Conservation (phyloP, 495 filamentous ascomycete genomes). For the Trichoderma reesei region DNA sequence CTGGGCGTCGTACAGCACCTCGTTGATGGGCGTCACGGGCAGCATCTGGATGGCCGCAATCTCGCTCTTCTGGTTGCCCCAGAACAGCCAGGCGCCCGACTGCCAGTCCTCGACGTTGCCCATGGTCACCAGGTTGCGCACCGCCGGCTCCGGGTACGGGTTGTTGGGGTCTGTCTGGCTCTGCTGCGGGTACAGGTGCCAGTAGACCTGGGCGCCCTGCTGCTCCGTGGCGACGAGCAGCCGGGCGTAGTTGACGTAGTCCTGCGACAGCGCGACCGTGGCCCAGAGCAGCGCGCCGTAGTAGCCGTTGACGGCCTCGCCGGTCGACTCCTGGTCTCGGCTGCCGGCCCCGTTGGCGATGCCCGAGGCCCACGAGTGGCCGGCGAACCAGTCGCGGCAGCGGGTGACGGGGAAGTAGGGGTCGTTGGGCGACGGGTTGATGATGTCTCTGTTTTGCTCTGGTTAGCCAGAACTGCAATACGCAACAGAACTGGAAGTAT, state of each 20-base stretch:
- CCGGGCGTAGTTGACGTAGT: slow-evolving; percentile 14
- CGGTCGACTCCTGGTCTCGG: slow-evolving; percentile 12
- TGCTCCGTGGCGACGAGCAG: slow-evolving; percentile 13
- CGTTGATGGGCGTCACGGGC: slow-evolving; percentile 12
- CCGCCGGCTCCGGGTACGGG: slow-evolving; percentile 12
- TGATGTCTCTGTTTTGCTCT: slow-evolving; percentile 10
- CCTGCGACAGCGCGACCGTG: slow-evolving; percentile 9
- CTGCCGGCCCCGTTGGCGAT: slow-evolving; percentile 13
- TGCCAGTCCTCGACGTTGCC: slow-evolving; percentile 14
- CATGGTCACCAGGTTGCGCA: slow-evolving; percentile 15
- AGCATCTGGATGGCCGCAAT: slow-evolving; percentile 13
- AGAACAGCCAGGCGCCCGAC: slow-evolving; percentile 13
- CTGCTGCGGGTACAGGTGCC: slow-evolving; percentile 12
- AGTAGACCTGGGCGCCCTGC: slow-evolving; percentile 12
- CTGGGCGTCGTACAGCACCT: slow-evolving; percentile 12
- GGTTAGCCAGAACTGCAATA: background rate
- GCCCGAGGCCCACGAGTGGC: slow-evolving; percentile 13
- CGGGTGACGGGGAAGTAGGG: slow-evolving; percentile 14
- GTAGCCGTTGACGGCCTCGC: slow-evolving; percentile 14
- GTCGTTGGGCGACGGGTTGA: slow-evolving; percentile 11
- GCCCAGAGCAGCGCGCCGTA: slow-evolving; percentile 13
- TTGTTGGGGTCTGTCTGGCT: slow-evolving; percentile 12
- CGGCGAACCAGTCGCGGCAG: slow-evolving; percentile 14
- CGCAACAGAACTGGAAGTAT: no score
- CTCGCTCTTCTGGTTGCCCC: slow-evolving; percentile 12